Percentiles rank a stretch among this genome's conserved stretches.
Evolutionary conservation across 2,329 filamentous ascomycete species (phyloP).

Genomic region (Neopestalotiopsis clavispora): DNA sequence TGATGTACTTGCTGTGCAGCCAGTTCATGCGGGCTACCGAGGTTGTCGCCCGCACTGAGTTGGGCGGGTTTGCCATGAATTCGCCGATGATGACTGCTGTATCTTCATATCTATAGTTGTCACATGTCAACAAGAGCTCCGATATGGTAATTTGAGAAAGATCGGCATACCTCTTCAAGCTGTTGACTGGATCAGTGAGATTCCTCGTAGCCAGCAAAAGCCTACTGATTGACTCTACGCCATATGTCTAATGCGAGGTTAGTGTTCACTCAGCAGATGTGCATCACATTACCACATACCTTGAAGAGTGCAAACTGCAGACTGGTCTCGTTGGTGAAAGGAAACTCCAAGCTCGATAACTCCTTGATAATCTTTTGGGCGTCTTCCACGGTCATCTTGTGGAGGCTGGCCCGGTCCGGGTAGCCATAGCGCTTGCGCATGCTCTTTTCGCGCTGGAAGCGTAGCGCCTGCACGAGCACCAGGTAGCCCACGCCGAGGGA

Average conservation of each 20-base stretch:
- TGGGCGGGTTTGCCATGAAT: conserved; percentile 39
- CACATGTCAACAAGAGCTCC: background rate
- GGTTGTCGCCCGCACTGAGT: conserved; percentile 38
- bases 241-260: conserved; percentile 34
- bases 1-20: conserved; percentile 40
- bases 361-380: conserved; percentile 35
- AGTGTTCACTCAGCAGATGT: background rate
- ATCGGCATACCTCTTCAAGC: conserved; percentile 31
- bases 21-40: conserved; percentile 44
- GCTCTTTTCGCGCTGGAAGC: conserved; percentile 32
- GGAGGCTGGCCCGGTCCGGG: conserved; percentile 29
- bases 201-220: conserved; percentile 36
- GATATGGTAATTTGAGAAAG: background rate
- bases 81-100: conserved; percentile 36
- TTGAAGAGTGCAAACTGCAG: conserved; percentile 39
- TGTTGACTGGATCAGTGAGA: conserved; percentile 35
- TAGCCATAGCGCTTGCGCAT: conserved; percentile 30
- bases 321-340: conserved; percentile 28
- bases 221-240: conserved; percentile 35
- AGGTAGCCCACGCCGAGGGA: conserved; percentile 28
- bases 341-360: conserved; percentile 31
- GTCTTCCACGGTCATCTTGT: conserved; percentile 35
- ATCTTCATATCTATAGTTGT: conserved; percentile 34
- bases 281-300: conserved; percentile 23
- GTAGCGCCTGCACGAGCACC: conserved; percentile 31